Percentiles rank a stretch among this genome's conserved stretches.
These are phyloP conservation scores for Ophiostoma sp. DNA, from an alignment of 2,329 filamentous ascomycete species.

Conservation along the genomic window DNA sequence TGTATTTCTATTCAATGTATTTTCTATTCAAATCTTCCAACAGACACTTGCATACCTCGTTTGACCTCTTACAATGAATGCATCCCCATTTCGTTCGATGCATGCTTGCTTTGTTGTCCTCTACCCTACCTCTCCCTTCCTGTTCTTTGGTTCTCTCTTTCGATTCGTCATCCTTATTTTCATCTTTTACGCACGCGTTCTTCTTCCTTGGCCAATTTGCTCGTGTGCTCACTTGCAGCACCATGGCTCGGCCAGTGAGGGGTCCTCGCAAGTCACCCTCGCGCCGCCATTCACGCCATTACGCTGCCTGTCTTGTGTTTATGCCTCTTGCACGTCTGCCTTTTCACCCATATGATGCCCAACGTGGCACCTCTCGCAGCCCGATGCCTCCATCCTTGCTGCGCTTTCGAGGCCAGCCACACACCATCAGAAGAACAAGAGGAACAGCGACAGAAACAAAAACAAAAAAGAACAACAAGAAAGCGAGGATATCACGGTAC, in stretches of 20 bases:
- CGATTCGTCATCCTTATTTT: not conserved
- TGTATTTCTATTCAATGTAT: no score
- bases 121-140: not conserved
- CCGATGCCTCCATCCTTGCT: not conserved
- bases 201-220: not conserved
- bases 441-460: not conserved
- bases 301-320: not conserved
- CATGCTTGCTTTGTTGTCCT: not conserved
- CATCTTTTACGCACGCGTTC: not conserved
- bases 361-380: slow-evolving; percentile 12
- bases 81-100: not conserved
- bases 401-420: not conserved
- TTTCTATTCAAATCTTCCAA: not conserved
- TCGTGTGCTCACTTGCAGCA: not conserved
- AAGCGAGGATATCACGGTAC: no score
- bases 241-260: slow-evolving; percentile 2
- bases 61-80: slow-evolving; percentile 6
- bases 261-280: not conserved
- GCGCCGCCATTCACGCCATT: not conserved
- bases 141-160: not conserved
- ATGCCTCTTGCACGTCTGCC: not conserved
- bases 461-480: no score
- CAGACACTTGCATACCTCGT: not conserved
- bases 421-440: not conserved
- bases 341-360: not conserved